Evolutionary conservation across 805 yeast genomes (phyloP), one percentile per base, ranked within the genome.

Genomic region (Priceomyces carsonii): DNA sequence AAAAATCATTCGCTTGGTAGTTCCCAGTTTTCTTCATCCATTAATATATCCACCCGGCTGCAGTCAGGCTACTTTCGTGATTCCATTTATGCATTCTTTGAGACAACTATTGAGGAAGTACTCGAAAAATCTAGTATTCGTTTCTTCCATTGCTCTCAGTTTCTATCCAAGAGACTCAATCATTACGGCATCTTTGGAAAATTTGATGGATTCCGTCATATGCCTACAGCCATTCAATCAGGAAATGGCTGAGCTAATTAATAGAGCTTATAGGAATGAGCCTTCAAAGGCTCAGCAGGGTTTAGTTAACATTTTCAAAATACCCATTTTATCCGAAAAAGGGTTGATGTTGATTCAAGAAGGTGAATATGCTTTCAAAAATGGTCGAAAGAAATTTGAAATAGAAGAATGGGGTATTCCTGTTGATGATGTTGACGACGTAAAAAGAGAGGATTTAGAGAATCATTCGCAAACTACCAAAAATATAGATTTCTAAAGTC

Each of bases 371-470:
- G 88, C 95, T 4, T 91, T 90, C 63, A 81, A 82, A 53, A 86
- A 88, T 45, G 91, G 96, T 9, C 75, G 85, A 43, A 79, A 80
- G 57, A 80, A 75, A 49, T 88, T 91, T 54, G 96, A 86, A 51
- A 82, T 93, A 35, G 91, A 86, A 46, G 87, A 82, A 51, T 93
- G 96, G 95, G 87, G 95, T n/a, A 93, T 93, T 33, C 98, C 99
- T 0, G 95, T 91, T 2, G 96, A 89, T 38, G 95, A 84, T 39
- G 33, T 29, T 17, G 85, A 72, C n/a, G 82, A 50, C 9, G 53
- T 72, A 10, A 74, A 64, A 4, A 64, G 58, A 3, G 53, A 34
- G 17, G 34, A 28, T 4, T 26, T 41, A 14, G 36, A 38, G 32
- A 18, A 9, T 26, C 39, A 25, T 24, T 51, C 45, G 23, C 54